These are phyloP conservation scores for Gossypium bickii DNA, from an alignment of 345 rosid genomes.

Conservation along the genomic window DNA sequence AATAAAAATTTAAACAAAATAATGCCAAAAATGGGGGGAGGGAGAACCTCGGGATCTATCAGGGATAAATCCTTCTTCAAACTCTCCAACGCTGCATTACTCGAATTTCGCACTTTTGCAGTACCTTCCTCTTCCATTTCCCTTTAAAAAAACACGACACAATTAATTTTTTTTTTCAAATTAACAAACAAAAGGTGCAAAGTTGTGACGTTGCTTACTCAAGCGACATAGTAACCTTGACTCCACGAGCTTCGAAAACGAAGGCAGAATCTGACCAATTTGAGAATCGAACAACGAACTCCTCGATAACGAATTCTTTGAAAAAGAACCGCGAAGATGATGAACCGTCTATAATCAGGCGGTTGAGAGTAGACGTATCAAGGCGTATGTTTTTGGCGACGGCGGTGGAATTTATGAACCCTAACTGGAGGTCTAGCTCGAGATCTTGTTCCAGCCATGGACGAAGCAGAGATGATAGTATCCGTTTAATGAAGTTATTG, in stretches of 20 bases:
- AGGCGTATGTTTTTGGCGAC: constrained; percentile 45
- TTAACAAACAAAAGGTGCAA: neutral
- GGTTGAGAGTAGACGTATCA: constrained; percentile 45
- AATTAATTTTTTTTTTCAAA: neutral
- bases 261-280: constrained; percentile 67
- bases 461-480: constrained; percentile 50
- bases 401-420: constrained; percentile 45
- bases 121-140: constrained; percentile 36
- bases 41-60: constrained; percentile 79
- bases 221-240: constrained; percentile 21
- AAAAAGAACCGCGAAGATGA: constrained; percentile 40
- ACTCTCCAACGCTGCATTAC: constrained; percentile 30
- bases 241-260: constrained; percentile 54
- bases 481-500: constrained; percentile 39
- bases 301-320: constrained; percentile 47
- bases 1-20: neutral
- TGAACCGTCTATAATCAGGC: constrained; percentile 32
- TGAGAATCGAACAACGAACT: constrained; percentile 50
- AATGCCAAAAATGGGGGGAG: neutral
- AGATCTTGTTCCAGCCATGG: constrained; percentile 70
- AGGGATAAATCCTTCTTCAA: constrained; percentile 44
- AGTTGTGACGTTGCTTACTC: constrained; percentile 7
- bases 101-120: constrained; percentile 27
- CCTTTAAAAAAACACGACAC: constrained; percentile 21
- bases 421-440: constrained; percentile 56